Conservation (phyloP, 2,329 filamentous ascomycete genomes). For the Phialocephala sp. region DNA sequence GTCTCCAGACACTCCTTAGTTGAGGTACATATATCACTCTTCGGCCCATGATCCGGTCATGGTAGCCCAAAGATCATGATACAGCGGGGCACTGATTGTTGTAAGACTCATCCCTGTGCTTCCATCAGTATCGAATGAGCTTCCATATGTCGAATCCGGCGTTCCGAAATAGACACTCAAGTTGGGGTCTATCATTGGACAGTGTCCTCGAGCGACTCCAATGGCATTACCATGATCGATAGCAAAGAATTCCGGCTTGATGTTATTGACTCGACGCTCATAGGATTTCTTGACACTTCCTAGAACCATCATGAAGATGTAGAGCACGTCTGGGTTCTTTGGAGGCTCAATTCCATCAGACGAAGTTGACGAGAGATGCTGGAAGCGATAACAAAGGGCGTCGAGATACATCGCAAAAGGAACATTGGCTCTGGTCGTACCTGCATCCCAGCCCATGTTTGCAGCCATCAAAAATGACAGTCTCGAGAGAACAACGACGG, state of each 20-base stretch:
- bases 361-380: conserved; percentile 25
- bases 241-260: conserved; percentile 26
- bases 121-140: conserved; percentile 15
- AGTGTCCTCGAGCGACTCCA: conserved; percentile 29
- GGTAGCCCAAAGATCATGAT: conserved; percentile 40
- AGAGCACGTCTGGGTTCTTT: conserved; percentile 32
- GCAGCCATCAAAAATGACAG: conserved; percentile 40
- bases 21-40: conserved; percentile 10
- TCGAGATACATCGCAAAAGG: conserved; percentile 41
- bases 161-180: conserved; percentile 27
- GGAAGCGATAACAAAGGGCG: conserved; percentile 37
- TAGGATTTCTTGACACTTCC: conserved; percentile 37
- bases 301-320: conserved; percentile 36
- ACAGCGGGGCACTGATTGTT: conserved; percentile 19
- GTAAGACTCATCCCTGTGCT: background rate
- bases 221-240: conserved; percentile 20
- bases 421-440: conserved; percentile 33
- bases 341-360: conserved; percentile 12
- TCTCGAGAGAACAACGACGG: conserved; percentile 33
- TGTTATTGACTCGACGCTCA: conserved; percentile 31
- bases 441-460: conserved; percentile 33
- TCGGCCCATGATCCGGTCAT: conserved; percentile 40
- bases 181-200: conserved; percentile 34
- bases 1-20: background rate
- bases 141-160: conserved; percentile 21